These are phyloP conservation scores for Pestalotiopsis sp. DNA, from an alignment of 2,329 filamentous ascomycete genomes.

Conservation along the genomic window DNA sequence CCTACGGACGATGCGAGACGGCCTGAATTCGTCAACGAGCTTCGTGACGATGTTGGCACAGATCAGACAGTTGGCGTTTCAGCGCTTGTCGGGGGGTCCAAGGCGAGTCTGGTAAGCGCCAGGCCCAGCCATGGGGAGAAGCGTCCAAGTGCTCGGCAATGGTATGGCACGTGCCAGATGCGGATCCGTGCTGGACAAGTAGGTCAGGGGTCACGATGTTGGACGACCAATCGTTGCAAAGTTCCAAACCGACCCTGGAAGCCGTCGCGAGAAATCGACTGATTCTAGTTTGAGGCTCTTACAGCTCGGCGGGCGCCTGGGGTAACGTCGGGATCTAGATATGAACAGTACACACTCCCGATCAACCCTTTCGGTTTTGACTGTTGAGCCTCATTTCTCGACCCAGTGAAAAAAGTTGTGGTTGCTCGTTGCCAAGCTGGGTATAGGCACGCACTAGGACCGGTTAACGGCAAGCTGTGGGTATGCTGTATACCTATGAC, in stretches of 20 bases:
- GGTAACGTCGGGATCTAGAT: neutral
- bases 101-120: slow-evolving; percentile 2
- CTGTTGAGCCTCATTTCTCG: slow-evolving; percentile 3
- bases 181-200: neutral
- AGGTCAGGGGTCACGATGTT: neutral
- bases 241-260: slow-evolving; percentile 1
- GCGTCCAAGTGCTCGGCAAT: neutral
- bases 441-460: neutral
- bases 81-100: slow-evolving; percentile 8
- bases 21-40: slow-evolving; percentile 14
- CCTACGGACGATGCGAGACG: slow-evolving; percentile 16
- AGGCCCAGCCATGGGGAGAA: neutral
- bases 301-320: neutral
- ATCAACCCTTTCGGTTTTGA: neutral
- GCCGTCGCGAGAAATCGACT: slow-evolving; percentile 10
- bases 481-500: neutral
- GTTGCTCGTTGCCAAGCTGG: slow-evolving; percentile 4
- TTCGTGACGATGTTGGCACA: slow-evolving; percentile 3
- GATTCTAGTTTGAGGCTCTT: slow-evolving; percentile 14
- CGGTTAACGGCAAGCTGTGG: slow-evolving; percentile 4
- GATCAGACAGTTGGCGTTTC: slow-evolving; percentile 15
- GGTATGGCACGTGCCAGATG: neutral
- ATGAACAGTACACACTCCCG: neutral
- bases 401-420: slow-evolving; percentile 7
- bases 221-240: slow-evolving; percentile 2